Evolutionary conservation across 176 grass and related monocot genomes (phyloP).

Genomic region (Puccinellia tenuiflora): DNA sequence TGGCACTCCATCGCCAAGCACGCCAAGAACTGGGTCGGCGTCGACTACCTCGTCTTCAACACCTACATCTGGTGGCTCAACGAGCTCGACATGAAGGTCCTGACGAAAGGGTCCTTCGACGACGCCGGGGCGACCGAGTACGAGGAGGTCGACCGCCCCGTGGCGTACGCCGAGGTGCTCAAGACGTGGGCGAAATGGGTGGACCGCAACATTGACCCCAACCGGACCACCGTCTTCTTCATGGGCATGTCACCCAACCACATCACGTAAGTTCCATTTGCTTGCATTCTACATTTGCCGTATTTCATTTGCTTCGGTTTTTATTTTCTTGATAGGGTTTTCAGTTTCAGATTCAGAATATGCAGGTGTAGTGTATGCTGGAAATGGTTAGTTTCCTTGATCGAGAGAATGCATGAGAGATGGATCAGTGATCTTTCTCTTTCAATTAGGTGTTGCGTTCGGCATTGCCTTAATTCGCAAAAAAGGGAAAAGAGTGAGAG

Average conservation of each 20-base stretch:
- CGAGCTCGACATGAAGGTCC: slow-evolving; percentile 78
- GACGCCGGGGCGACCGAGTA: slow-evolving; percentile 66
- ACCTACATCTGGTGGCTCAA: slow-evolving; percentile 99
- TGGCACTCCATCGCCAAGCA: slow-evolving; percentile 83
- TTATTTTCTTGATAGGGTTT: neutral
- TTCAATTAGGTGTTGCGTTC: slow-evolving; percentile 1
- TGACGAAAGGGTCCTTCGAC: slow-evolving; percentile 79
- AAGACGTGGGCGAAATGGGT: slow-evolving; percentile 91
- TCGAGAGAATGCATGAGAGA: neutral
- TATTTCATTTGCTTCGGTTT: neutral
- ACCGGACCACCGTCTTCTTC: slow-evolving; percentile 79
- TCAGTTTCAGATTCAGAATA: neutral
- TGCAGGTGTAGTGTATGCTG: neutral
- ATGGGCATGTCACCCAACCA: slow-evolving; percentile 98
- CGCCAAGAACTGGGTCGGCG: slow-evolving; percentile 63
- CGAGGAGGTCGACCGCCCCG: slow-evolving; percentile 69
- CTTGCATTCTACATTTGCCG: neutral
- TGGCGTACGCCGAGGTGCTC: slow-evolving; percentile 76
- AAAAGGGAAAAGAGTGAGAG: neutral
- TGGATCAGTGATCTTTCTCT: neutral
- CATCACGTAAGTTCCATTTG: slow-evolving; percentile 29
- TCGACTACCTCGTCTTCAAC: slow-evolving; percentile 98
- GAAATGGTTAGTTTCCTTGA: neutral
- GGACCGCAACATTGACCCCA: slow-evolving; percentile 79
- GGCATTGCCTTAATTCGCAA: slow-evolving; percentile 13